Evolutionary conservation across 352 stramenopile genomes (phyloP).

Genomic region (Globisporangium cystogenes): DNA sequence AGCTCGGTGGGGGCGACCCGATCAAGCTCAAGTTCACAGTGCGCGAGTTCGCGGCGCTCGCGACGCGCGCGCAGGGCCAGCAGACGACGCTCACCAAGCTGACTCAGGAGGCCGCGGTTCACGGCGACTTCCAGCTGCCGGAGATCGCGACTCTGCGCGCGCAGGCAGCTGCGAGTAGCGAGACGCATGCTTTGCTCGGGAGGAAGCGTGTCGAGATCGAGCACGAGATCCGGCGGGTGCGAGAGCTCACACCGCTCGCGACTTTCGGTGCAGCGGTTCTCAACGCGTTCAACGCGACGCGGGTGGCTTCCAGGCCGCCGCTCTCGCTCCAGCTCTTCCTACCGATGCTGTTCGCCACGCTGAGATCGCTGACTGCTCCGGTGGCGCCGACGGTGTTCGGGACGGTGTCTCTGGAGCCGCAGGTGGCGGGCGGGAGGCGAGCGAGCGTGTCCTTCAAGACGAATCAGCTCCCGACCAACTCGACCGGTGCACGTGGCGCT

Average conservation of each 20-base stretch:
- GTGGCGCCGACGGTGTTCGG: not conserved
- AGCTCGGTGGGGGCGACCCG: not conserved
- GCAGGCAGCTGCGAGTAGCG: constrained; percentile 17
- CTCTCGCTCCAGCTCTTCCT: constrained; percentile 27
- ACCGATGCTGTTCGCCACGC: constrained; percentile 21
- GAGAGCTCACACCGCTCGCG: constrained; percentile 18
- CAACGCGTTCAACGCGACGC: constrained; percentile 29
- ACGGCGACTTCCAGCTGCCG: constrained; percentile 36
- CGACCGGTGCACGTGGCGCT: not conserved
- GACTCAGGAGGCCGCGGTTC: constrained; percentile 31
- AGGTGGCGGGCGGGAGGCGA: not conserved
- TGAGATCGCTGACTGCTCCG: not conserved
- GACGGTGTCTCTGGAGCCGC: not conserved
- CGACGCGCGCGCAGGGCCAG: constrained; percentile 12
- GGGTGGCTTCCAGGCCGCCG: constrained; percentile 4
- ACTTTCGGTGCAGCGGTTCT: constrained; percentile 32
- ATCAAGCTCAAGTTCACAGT: constrained; percentile 23
- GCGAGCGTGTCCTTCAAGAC: not conserved
- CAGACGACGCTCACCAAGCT: constrained; percentile 28
- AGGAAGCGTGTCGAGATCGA: constrained; percentile 12
- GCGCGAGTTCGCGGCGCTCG: constrained; percentile 19
- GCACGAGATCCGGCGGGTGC: constrained; percentile 9
- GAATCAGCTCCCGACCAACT: not conserved
- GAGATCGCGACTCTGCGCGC: constrained; percentile 31
- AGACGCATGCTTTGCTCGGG: constrained; percentile 16